These are phyloP conservation scores for Botrytis galanthina DNA, from an alignment of 2,329 filamentous ascomycete genomes.

Conservation along the genomic window DNA sequence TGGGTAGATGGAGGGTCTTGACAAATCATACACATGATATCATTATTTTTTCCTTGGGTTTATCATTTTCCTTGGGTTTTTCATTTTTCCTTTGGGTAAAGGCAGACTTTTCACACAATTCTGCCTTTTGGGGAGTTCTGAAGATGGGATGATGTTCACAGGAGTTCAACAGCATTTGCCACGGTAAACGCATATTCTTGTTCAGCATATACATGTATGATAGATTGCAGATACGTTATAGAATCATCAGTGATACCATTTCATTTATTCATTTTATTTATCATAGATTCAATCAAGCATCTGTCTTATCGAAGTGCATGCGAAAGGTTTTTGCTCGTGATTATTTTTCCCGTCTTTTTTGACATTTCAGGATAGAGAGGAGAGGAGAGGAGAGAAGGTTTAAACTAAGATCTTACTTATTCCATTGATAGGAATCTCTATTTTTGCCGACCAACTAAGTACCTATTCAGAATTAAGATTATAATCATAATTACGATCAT, in stretches of 20 bases:
- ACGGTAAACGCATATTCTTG: background rate
- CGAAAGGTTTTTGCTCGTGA: too few species aligned
- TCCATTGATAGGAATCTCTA: too few species aligned
- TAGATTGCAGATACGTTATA: background rate
- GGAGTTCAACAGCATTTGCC: background rate
- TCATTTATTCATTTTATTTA: background rate
- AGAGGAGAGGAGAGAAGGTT: too few species aligned
- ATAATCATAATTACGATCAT: background rate
- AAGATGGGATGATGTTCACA: background rate
- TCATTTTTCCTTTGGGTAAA: background rate
- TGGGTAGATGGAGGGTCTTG: too few species aligned
- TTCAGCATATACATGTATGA: background rate
- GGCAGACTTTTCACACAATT: background rate
- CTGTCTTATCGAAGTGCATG: too few species aligned
- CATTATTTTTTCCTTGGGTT: background rate
- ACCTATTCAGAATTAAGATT: background rate
- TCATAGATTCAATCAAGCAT: background rate
- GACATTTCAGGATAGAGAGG: too few species aligned
- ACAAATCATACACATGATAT: background rate
- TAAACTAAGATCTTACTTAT: too few species aligned
- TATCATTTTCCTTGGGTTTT: background rate
- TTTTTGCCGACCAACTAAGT: too few species aligned
- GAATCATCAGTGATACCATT: background rate
- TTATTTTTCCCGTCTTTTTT: too few species aligned
- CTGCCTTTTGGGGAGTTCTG: background rate